Percentiles rank a stretch among this genome's conserved stretches.
Conservation (phyloP, 441 rosid species). For the Brassica hybrid region DNA sequence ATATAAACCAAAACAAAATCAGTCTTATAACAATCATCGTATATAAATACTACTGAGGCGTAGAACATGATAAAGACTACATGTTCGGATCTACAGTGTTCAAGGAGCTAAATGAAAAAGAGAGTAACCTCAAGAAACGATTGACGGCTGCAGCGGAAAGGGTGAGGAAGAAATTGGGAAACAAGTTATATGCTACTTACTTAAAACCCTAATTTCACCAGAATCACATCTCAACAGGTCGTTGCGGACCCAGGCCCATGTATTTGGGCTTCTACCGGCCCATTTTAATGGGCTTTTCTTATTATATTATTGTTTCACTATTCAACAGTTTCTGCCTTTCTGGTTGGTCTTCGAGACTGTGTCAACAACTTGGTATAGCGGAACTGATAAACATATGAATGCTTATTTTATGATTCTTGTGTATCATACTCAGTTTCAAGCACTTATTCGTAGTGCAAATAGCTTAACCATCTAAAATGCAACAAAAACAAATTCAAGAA, state of each 20-base stretch:
- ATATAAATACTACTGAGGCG: not conserved
- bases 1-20: not conserved
- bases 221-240: not conserved
- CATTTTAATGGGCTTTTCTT: not conserved
- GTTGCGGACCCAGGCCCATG: not conserved
- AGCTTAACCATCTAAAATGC: no score
- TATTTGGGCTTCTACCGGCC: constrained; percentile 13
- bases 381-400: no score
- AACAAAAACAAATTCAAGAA: no score
- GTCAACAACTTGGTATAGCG: no score
- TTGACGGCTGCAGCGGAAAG: constrained; percentile 39
- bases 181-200: constrained; percentile 18
- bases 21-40: not conserved
- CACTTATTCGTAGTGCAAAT: no score
- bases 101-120: not conserved
- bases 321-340: no score
- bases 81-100: not conserved
- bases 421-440: no score
- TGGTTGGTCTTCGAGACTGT: no score
- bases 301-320: no score
- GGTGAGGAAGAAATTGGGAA: not conserved
- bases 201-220: constrained; percentile 34
- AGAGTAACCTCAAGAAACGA: constrained; percentile 33
- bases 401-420: no score
- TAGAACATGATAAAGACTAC: not conserved